These are phyloP conservation scores for Mycosphaerella sp. DNA, from an alignment of 2,329 filamentous ascomycete genomes.

Conservation along the genomic window DNA sequence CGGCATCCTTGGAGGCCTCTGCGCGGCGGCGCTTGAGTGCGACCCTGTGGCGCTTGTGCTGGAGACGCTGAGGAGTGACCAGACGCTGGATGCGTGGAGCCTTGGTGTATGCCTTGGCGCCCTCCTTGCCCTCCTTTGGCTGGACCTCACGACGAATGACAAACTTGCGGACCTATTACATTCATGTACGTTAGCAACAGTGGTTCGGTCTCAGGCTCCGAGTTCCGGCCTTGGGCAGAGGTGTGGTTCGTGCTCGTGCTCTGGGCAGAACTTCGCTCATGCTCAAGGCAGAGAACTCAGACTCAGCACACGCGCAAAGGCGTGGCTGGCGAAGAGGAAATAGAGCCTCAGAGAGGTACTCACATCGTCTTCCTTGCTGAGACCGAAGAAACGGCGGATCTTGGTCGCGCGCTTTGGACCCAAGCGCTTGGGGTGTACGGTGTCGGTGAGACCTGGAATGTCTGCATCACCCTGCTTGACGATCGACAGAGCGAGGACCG, in stretches of 20 bases:
- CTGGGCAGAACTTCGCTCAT: constrained; percentile 11
- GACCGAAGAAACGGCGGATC: constrained; percentile 99
- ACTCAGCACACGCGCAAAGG: constrained; percentile 12
- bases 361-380: constrained; percentile 99
- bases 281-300: constrained; percentile 12
- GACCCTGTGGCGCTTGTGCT: constrained; percentile 98
- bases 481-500: constrained; percentile 87
- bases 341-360: constrained; percentile 49
- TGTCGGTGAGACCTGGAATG: constrained; percentile 93
- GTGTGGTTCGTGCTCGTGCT: neutral
- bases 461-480: constrained; percentile 97
- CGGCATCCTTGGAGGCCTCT: constrained; percentile 98
- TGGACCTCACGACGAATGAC: constrained; percentile 98
- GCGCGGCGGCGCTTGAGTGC: constrained; percentile 97
- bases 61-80: constrained; percentile 97
- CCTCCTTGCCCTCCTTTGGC: constrained; percentile 76
- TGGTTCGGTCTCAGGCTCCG: constrained; percentile 31
- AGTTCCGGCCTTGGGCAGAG: constrained; percentile 4
- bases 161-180: constrained; percentile 87
- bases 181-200: constrained; percentile 22
- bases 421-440: constrained; percentile 97
- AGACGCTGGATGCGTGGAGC: constrained; percentile 99
- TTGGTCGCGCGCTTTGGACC: constrained; percentile 99
- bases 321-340: constrained; percentile 55
- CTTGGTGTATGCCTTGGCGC: constrained; percentile 99